phyloP scores from a whole-genome alignment of 495 filamentous ascomycete genomes.

The Pseudoneurospora amorphoporcata region DNA sequence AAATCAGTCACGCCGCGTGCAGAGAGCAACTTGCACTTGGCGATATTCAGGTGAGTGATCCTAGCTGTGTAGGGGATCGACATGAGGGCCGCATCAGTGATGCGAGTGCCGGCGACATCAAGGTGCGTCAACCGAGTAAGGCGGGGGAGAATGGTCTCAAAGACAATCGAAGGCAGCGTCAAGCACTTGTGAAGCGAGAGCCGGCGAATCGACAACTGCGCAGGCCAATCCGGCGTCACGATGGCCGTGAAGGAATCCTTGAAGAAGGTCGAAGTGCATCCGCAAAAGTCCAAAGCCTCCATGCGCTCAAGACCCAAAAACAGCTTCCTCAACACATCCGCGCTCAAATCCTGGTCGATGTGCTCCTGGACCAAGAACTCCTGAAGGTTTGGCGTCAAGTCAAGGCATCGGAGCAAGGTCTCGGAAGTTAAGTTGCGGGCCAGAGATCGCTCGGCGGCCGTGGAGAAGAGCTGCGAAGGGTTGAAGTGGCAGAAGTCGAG shows the following conservation, averaged over 20 bases:
- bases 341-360: conserved; percentile 66
- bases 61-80: conserved; percentile 61
- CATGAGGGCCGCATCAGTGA: conserved; percentile 61
- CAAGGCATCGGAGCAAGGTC: conserved; percentile 65
- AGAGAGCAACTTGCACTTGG: conserved; percentile 63
- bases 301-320: conserved; percentile 64
- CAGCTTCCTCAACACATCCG: conserved; percentile 58
- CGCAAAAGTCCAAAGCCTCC: conserved; percentile 68
- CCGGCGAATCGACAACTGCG: conserved; percentile 50
- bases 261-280: conserved; percentile 62
- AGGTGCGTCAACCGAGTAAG: conserved; percentile 64
- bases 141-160: conserved; percentile 61
- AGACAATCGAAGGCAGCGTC: conserved; percentile 56
- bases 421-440: conserved; percentile 72
- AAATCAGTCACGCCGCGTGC: conserved; percentile 61
- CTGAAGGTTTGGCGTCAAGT: conserved; percentile 64
- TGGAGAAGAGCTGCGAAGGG: conserved; percentile 69
- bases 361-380: conserved; percentile 81
- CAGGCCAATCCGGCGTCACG: conserved; percentile 32
- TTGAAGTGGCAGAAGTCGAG: conserved; percentile 87
- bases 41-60: conserved; percentile 73
- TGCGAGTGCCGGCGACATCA: conserved; percentile 68
- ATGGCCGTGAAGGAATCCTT: conserved; percentile 42
- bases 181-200: conserved; percentile 77
- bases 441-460: conserved; percentile 66